phyloP scores from a whole-genome alignment of 345 rosid genomes.

The Camelina laxa region DNA sequence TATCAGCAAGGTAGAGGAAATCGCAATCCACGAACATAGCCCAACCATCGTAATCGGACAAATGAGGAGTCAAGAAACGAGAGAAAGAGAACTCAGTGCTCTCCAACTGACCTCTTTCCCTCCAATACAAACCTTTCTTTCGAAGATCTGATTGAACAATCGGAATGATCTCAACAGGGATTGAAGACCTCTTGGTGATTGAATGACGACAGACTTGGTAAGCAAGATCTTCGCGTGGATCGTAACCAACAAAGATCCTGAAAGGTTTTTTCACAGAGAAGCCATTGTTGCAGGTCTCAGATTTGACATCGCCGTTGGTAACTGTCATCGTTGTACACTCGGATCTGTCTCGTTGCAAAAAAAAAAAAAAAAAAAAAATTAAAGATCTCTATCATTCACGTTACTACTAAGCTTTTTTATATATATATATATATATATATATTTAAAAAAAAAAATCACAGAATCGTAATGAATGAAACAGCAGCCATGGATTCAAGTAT shows the following conservation, averaged over 20 bases:
- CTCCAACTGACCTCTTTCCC: conserved; percentile 79
- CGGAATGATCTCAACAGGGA: conserved; percentile 82
- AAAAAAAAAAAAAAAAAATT: neutral
- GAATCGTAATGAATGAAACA: neutral
- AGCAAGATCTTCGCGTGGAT: conserved; percentile 86
- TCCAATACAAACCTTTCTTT: conserved; percentile 73
- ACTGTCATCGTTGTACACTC: conserved; percentile 38
- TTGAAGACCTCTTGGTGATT: conserved; percentile 69
- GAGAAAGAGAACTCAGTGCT: conserved; percentile 97
- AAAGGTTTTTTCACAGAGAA: conserved; percentile 53
- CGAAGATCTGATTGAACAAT: conserved; percentile 85
- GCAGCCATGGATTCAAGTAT: neutral
- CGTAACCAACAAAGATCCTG: conserved; percentile 92
- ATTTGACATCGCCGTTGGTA: conserved; percentile 43
- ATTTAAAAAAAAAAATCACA: neutral
- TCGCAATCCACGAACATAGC: conserved; percentile 98
- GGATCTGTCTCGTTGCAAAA: conserved; percentile 16
- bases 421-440: too few relatives aligned
- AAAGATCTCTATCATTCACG: neutral
- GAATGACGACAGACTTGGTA: conserved; percentile 85
- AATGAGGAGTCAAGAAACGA: conserved; percentile 85
- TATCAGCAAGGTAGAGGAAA: conserved; percentile 84
- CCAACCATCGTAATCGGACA: conserved; percentile 87
- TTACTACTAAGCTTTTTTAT: neutral
- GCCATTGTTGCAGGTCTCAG: conserved; percentile 30